A percentile compares a stretch with the other conserved stretches of the same genome.
Conservation (phyloP, 164 flowering plant species). For the Stephania japonica region DNA sequence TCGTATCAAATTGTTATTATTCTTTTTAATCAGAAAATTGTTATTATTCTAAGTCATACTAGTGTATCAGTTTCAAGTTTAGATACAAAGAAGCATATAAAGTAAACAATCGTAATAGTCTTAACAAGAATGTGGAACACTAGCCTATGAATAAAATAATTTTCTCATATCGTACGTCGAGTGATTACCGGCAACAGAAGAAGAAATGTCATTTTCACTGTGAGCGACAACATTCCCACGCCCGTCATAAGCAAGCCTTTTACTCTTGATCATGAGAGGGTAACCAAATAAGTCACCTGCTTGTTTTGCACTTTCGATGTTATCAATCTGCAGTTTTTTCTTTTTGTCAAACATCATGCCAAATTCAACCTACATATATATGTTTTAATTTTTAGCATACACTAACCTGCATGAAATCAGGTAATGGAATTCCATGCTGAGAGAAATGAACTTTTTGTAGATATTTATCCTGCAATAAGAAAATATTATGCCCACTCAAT, state of each 20-base stretch:
- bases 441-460: constrained; percentile 89
- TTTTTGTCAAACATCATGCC: not conserved
- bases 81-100: not conserved
- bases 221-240: constrained; percentile 97
- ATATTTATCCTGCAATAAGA: constrained; percentile 70
- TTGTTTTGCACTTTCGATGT: constrained; percentile 60
- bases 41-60: not conserved
- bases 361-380: not conserved
- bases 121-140: not conserved
- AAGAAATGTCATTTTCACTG: constrained; percentile 56
- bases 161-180: constrained; percentile 1
- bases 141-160: not conserved
- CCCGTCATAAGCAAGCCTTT: constrained; percentile 92
- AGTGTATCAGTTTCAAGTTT: not conserved
- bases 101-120: not conserved
- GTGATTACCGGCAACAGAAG: constrained; percentile 61
- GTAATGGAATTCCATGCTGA: constrained; percentile 66
- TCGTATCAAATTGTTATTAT: too few relatives aligned
- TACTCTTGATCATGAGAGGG: constrained; percentile 92
- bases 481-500: not conserved
- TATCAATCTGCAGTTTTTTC: constrained; percentile 47
- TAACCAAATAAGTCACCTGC: constrained; percentile 80
- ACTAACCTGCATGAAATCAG: constrained; percentile 81
- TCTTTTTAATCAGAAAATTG: too few relatives aligned
- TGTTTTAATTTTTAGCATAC: too few relatives aligned